Conservation (phyloP, 495 filamentous ascomycete genomes). For the Bacidia rubella region DNA sequence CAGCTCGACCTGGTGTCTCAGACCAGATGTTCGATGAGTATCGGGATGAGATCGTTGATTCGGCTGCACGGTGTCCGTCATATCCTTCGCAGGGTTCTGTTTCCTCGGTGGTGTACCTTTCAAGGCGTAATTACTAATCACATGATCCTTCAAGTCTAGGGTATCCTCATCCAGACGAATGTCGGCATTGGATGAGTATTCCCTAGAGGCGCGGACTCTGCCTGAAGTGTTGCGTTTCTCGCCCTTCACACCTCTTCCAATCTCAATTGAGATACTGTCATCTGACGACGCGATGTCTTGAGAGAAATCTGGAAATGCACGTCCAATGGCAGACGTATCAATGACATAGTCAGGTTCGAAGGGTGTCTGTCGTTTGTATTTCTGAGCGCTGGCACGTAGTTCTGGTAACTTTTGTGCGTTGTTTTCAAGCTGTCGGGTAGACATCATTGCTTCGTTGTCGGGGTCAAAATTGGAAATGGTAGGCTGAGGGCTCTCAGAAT, state of each 20-base stretch:
- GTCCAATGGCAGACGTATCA: slow-evolving; percentile 50
- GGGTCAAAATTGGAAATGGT: slow-evolving; percentile 37
- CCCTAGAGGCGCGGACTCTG: slow-evolving; percentile 23
- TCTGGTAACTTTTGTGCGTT: slow-evolving; percentile 27
- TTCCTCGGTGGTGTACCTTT: slow-evolving; percentile 28
- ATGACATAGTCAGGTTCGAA: slow-evolving; percentile 37
- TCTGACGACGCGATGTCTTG: slow-evolving; percentile 30
- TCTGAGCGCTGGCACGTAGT: slow-evolving; percentile 23
- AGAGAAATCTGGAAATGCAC: slow-evolving; percentile 49
- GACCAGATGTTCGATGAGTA: slow-evolving; percentile 18
- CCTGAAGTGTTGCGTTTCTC: slow-evolving; percentile 20
- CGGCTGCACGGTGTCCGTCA: slow-evolving; percentile 28
- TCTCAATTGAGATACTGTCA: slow-evolving; percentile 31
- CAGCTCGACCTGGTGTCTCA: slow-evolving; percentile 35
- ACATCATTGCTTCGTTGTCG: slow-evolving; percentile 38
- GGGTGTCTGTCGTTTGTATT: slow-evolving; percentile 16
- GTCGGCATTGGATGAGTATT: slow-evolving; percentile 11
- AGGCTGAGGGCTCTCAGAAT: slow-evolving; percentile 16
- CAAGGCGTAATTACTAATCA: slow-evolving; percentile 32
- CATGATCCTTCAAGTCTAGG: slow-evolving; percentile 34
- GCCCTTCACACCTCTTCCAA: slow-evolving; percentile 30
- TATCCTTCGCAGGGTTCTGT: slow-evolving; percentile 20
- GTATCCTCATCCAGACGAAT: slow-evolving; percentile 22
- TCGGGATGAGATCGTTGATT: slow-evolving; percentile 20
- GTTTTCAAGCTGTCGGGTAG: slow-evolving; percentile 33